These are phyloP conservation scores for Linnemannia hyalina DNA, from an alignment of 192 early-diverging fungal genomes.

Conservation along the genomic window DNA sequence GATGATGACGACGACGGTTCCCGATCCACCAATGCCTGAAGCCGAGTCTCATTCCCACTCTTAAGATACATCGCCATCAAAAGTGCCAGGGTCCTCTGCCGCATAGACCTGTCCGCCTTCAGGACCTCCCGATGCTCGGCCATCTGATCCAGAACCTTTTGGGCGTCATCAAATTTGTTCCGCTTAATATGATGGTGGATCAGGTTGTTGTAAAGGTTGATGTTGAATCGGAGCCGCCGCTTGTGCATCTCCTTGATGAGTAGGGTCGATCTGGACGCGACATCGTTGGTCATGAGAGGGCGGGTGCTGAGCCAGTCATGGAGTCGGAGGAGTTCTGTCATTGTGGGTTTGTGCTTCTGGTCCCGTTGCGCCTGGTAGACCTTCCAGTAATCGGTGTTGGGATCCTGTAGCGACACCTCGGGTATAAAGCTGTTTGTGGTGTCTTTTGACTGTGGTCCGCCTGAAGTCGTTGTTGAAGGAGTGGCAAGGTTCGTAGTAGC, in stretches of 20 bases:
- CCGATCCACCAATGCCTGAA: constrained; percentile 12
- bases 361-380: constrained; percentile 36
- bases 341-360: background rate
- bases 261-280: background rate
- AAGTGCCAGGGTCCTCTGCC: constrained; percentile 13
- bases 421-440: constrained; percentile 11
- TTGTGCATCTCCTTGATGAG: constrained; percentile 18
- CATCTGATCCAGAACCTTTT: constrained; percentile 16
- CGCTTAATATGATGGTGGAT: constrained; percentile 30
- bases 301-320: constrained; percentile 29
- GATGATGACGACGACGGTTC: background rate
- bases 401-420: background rate
- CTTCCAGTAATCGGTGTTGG: constrained; percentile 35
- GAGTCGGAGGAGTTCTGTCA: constrained; percentile 30
- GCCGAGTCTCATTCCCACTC: constrained; percentile 9
- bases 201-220: constrained; percentile 34
- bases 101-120: background rate
- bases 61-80: constrained; percentile 44
- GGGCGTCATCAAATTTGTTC: constrained; percentile 20
- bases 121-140: background rate
- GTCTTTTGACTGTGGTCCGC: background rate
- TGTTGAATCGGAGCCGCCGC: background rate
- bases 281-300: constrained; percentile 14
- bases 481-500: background rate
- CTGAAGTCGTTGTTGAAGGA: background rate